A percentile compares a stretch with the other conserved stretches of the same genome.
These are phyloP conservation scores for Candida sakaeoensis DNA, from an alignment of 805 yeast species.

Conservation along the genomic window DNA sequence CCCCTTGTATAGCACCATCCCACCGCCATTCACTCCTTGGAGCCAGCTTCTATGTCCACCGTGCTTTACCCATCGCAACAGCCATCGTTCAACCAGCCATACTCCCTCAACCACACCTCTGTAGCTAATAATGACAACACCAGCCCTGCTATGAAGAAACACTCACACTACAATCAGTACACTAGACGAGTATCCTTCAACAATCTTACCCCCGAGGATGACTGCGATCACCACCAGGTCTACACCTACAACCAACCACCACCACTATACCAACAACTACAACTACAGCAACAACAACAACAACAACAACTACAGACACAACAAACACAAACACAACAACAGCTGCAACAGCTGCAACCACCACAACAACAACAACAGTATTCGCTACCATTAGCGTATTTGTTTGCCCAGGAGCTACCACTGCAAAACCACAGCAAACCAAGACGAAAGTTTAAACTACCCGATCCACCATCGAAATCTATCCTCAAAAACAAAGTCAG, in stretches of 20 bases:
- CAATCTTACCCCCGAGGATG: constrained; percentile 30
- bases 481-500: constrained; percentile 37
- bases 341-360: too few relatives aligned
- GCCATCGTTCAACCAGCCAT: background rate
- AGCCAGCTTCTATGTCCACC: too few relatives aligned
- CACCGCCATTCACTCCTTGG: too few relatives aligned
- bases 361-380: constrained; percentile 12
- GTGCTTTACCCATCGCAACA: too few relatives aligned
- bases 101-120: background rate
- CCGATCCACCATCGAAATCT: constrained; percentile 33
- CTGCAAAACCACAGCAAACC: background rate
- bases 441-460: constrained; percentile 14
- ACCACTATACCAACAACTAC: constrained; percentile 5
- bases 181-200: constrained; percentile 44
- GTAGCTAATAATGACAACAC: too few relatives aligned
- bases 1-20: too few relatives aligned
- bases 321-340: too few relatives aligned
- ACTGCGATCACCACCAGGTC: background rate
- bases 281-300: constrained; percentile 13
- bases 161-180: constrained; percentile 9
- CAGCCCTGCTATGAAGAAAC: too few relatives aligned
- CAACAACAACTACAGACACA: constrained; percentile 8
- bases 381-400: constrained; percentile 4
- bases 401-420: background rate
- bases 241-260: background rate